phyloP scores from a whole-genome alignment of 495 filamentous ascomycete species.

The Hyaloscypha variabilis region DNA sequence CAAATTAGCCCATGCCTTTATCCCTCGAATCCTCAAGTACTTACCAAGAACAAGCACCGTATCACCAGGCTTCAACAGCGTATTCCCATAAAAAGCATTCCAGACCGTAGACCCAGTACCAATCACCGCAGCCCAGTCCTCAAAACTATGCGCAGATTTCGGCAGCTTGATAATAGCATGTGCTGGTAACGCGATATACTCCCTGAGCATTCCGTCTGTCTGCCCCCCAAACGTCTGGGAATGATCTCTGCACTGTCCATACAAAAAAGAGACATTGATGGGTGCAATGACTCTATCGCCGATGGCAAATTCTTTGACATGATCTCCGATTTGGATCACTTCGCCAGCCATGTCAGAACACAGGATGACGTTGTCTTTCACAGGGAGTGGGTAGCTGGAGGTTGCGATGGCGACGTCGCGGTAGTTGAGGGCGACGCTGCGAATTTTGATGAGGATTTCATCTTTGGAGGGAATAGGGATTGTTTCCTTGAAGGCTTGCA shows the following conservation, averaged over 20 bases:
- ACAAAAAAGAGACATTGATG: slow-evolving; percentile 10
- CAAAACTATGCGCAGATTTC: slow-evolving; percentile 34
- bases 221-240: slow-evolving; percentile 3
- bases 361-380: slow-evolving; percentile 14
- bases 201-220: slow-evolving; percentile 27
- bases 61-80: slow-evolving; percentile 35
- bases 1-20: no score
- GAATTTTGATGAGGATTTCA: slow-evolving; percentile 40
- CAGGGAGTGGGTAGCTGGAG: slow-evolving; percentile 24
- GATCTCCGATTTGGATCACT: slow-evolving; percentile 19
- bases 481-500: neutral
- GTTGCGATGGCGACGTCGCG: slow-evolving; percentile 60
- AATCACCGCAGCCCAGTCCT: slow-evolving; percentile 37
- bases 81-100: slow-evolving; percentile 42
- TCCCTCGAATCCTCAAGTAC: no score
- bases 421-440: slow-evolving; percentile 77
- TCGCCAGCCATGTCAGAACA: slow-evolving; percentile 28
- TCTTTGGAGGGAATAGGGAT: neutral
- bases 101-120: slow-evolving; percentile 45
- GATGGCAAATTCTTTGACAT: slow-evolving; percentile 7
- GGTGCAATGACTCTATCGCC: slow-evolving; percentile 9
- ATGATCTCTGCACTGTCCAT: no score
- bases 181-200: slow-evolving; percentile 32
- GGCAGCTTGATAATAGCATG: slow-evolving; percentile 33
- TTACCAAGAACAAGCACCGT: slow-evolving; percentile 36